Evolutionary conservation across 2,329 filamentous ascomycete species (phyloP), one percentile per base, ranked within the genome.

Genomic region (Pochonia chlamydosporia): DNA sequence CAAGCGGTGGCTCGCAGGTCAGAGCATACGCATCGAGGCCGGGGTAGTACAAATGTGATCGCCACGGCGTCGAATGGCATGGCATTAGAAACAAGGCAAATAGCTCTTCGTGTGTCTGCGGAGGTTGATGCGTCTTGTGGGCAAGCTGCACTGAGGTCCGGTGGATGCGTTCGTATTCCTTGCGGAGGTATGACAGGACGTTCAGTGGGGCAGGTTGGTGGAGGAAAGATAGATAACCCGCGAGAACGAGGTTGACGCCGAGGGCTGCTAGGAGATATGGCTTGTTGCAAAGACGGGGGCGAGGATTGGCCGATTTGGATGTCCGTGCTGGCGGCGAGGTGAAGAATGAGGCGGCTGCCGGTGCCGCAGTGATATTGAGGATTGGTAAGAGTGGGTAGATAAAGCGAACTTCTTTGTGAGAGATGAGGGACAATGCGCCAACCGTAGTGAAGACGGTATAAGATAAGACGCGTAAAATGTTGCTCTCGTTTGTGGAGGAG

Each of bases 371-470:
- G 52, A 96, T 71, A 62, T 93, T 89, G 6, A 99, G 76, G n/a
- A 84, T 77, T 2, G 93, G 92, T 2, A 97, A 77, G 16, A 99
- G 77, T 1, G 93, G 92, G 59, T 95, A 96, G 55, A 97, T 87
- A 71, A 99, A 99, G 59, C 93, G 89, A 57, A 96, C 88, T 74
- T 99, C 93, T 65, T 99, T 99, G 70, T 99, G 93, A 1, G 89
- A 83, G 55, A 97, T 87, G 40, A 87, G 61, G 2, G 89, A 95
- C 28, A 97, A 76, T 2, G 73, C 65, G 1, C 69, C 62, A 9
- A 87, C 68, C 48, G 84, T 86, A 25, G 80, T 65, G 46, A 84
- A 52, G 36, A 85, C 74, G 7, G 80, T 72, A 25, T 74, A 72
- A 9, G 81, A 73, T 8, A 91, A 68, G 30, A 52, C 68, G 62